These are phyloP conservation scores for Lachnellula willkommii DNA, from an alignment of 2,329 filamentous ascomycete genomes.

Conservation along the genomic window DNA sequence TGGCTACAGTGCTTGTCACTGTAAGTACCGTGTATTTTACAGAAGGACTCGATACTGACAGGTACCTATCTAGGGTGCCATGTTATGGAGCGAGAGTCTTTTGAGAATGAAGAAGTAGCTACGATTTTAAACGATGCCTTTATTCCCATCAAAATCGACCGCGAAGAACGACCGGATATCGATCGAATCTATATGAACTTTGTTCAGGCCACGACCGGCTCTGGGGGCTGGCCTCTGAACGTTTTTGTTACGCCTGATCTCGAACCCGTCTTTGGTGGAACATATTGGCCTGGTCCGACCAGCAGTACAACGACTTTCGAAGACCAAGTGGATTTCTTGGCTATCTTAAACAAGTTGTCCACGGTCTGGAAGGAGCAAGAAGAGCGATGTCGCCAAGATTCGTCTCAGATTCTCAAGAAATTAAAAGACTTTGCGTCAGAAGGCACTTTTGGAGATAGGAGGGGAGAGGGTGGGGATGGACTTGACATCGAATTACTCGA, in stretches of 20 bases:
- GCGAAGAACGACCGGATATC: slow-evolving; percentile 88
- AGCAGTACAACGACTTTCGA: slow-evolving; percentile 37
- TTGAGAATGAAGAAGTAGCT: slow-evolving; percentile 76
- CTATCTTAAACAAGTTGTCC: slow-evolving; percentile 73
- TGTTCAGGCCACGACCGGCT: slow-evolving; percentile 84
- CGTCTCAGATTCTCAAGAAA: slow-evolving; percentile 74
- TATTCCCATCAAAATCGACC: slow-evolving; percentile 86
- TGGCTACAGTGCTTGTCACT: slow-evolving; percentile 92
- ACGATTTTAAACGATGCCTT: slow-evolving; percentile 79
- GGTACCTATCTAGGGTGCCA: slow-evolving; percentile 59
- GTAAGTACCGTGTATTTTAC: slow-evolving; percentile 46
- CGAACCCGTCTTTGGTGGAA: slow-evolving; percentile 91
- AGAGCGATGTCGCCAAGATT: slow-evolving; percentile 74
- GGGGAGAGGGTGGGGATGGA: slow-evolving; percentile 52
- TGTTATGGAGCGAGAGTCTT: slow-evolving; percentile 89
- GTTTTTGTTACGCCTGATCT: slow-evolving; percentile 93
- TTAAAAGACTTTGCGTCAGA: slow-evolving; percentile 84
- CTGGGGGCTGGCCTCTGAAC: slow-evolving; percentile 90
- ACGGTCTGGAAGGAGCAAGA: slow-evolving; percentile 78
- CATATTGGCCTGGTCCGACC: slow-evolving; percentile 70
- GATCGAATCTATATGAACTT: slow-evolving; percentile 99
- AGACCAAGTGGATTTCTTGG: slow-evolving; percentile 71
- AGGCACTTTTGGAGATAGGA: slow-evolving; percentile 56
- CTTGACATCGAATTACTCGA: slow-evolving; percentile 88
- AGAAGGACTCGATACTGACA: background rate